Base-by-base conservation (phyloP, 768 basidiomycete genomes). In the Imleria badia region DNA sequence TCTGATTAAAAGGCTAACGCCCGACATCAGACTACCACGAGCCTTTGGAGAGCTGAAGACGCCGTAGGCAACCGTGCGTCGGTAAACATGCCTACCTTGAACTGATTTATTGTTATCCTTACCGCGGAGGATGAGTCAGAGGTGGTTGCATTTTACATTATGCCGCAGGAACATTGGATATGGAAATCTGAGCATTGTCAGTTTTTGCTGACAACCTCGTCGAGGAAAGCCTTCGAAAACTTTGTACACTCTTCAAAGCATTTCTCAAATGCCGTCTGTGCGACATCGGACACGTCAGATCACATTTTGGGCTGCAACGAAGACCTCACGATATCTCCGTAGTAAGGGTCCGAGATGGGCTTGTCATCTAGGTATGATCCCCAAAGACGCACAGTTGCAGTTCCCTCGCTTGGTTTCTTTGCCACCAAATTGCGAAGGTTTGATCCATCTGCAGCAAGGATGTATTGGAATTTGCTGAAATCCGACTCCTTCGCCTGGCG, bases 1-100 rank as follows among this genome's bases (percentile, higher is more conserved):
- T 23, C 17, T 26, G 19, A 35, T 15, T 15, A n/a, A 46, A 40
- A 56, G 8, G n/a, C 31, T 63, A n/a, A 65, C 39, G 35, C 33
- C 44, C 22, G 14, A 17, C 38, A 34, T 31, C 58, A 92, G 93
- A 98, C 95, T 3, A 93, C 84, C 6, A 98, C 95, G 4, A 87
- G 91, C 53, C 81, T 98, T 22, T 98, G 95, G 95, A 87, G 85
- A 64, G 82, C 89, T 9, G 93, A 92, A 65, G 91, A 93, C 64
- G 90, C 90, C 8, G 74, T 89, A 48, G 83, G 84, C 42, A 89
- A 78, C 62, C 83, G 85, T 54, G 91, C 91, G n/a, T 81, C 90
- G 5, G 89, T 91, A 15, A 79, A 86, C 60, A 94, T 94, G 91
- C 91, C 91, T 35, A 93, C 89, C 23, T 82, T 89, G 65, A 70